Conservation (phyloP, 805 yeast genomes). For the Candida chilensis region DNA sequence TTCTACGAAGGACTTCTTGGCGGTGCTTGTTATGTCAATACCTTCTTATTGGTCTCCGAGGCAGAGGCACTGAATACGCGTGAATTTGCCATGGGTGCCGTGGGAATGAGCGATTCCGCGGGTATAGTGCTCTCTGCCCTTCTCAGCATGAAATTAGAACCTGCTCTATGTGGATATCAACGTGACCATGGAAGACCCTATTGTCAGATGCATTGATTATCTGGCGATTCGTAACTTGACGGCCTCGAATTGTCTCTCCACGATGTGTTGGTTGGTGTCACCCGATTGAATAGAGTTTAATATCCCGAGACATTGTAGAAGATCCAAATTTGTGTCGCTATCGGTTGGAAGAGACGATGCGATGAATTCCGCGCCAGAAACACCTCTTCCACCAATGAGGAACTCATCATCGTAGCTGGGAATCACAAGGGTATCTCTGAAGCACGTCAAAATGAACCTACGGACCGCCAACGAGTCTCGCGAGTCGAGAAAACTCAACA, state of each 20-base stretch:
- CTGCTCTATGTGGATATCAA: conserved; percentile 63
- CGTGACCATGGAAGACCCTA: conserved; percentile 67
- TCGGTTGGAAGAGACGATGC: no score
- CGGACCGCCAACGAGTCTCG: neutral
- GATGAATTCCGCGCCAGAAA: no score
- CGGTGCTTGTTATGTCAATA: conserved; percentile 84
- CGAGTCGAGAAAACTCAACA: neutral
- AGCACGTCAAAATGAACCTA: neutral
- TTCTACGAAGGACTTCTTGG: conserved; percentile 89
- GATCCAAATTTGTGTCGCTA: neutral
- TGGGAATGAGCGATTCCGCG: conserved; percentile 73
- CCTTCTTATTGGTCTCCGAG: conserved; percentile 72
- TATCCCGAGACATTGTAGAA: conserved; percentile 1
- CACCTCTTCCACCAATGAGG: neutral
- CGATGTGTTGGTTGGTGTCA: neutral
- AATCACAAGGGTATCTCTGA: neutral
- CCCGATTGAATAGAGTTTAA: conserved; percentile 1
- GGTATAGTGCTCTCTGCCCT: conserved; percentile 82
- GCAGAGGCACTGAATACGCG: conserved; percentile 38
- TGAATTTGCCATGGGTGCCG: conserved; percentile 78
- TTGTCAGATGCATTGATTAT: conserved; percentile 32
- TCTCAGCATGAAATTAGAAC: conserved; percentile 68
- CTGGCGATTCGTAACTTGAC: neutral
- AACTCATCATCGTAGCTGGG: conserved; percentile 1
- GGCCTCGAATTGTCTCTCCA: neutral